Evolutionary conservation across 179 eudicot genomes (phyloP).

Genomic region (Silene noctiflora): DNA sequence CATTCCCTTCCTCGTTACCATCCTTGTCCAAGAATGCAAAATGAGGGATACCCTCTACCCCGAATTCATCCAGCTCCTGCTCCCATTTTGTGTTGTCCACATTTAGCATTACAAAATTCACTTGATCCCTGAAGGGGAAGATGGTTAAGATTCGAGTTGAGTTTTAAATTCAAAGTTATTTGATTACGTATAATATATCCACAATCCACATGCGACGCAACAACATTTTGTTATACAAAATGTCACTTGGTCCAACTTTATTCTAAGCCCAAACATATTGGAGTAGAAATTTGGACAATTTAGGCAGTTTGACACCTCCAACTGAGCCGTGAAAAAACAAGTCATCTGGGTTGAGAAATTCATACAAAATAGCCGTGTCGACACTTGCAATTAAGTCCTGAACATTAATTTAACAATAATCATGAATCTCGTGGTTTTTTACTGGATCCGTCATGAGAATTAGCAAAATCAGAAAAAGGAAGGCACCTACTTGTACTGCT

Average conservation of each 20-base stretch:
- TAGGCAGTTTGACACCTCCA: no score
- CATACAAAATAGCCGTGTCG: not conserved
- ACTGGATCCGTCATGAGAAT: not conserved
- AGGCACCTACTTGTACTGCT: constrained; percentile 62
- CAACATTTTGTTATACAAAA: no score
- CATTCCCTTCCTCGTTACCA: constrained; percentile 89
- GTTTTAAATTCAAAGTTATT: no score
- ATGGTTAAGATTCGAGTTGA: no score
- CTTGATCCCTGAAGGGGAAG: constrained; percentile 56
- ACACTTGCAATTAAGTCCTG: not conserved
- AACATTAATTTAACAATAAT: not conserved
- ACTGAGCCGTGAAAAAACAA: no score
- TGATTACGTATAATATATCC: no score
- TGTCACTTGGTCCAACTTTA: no score
- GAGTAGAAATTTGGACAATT: not conserved
- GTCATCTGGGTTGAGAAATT: not conserved
- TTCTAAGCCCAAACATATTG: no score
- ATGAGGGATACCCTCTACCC: constrained; percentile 99
- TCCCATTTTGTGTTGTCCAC: constrained; percentile 99
- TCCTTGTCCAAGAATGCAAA: constrained; percentile 81
- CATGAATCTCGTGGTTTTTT: not conserved
- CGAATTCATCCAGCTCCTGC: constrained; percentile 94
- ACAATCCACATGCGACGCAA: no score
- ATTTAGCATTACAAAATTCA: constrained; percentile 93
- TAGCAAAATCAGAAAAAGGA: not conserved